Evolutionary conservation across 1,284 basidiomycete genomes (phyloP), one percentile per base, ranked within the genome.

Genomic region (Tilletia setariae): DNA sequence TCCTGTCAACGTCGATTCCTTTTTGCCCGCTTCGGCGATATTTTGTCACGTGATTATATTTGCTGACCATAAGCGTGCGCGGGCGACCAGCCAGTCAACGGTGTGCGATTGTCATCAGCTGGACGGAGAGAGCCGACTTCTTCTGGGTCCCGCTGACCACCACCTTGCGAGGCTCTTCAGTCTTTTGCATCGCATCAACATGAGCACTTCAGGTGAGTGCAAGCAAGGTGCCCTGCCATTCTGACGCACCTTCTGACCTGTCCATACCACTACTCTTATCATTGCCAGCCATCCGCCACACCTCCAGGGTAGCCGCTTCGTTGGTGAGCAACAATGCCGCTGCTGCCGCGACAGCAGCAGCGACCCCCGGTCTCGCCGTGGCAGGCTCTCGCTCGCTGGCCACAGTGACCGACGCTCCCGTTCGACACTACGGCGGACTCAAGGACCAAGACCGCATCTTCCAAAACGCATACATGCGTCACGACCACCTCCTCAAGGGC

Each of bases 371-470:
- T 35, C 13, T 40, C 28, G 62, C 42, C 21, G 30, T 56, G 35
- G 25, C 32, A 1, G 47, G 56, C 28, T 25, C 64, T 56, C 80
- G 80, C 32, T 71, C 76, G 59, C 71, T 82, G 59, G 80, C 79
- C 47, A 82, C 79, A 23, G 79, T 81, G 59, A 70, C 75, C 63
- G 79, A 81, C 66, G 73, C 78, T 25, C 80, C 80, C 63, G 76
- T 76, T 30, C 75, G 77, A 59, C 69, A 70, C n/a, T 65, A 77
- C 68, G 80, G 80, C 47, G 79, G 79, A 43, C 78, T 82, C 23
- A 71, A 73, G 23, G 80, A 82, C 73, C 78, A 82, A 76, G 80
- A 82, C 74, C 78, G 80, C 62, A 82, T 82, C 72, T 82, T 82
- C 75, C 77, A 79, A 67, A 82, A 82, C 70, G 76, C 79, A 64